phyloP scores from a whole-genome alignment of 2,329 filamentous ascomycete species.

The Fusarium compactum region DNA sequence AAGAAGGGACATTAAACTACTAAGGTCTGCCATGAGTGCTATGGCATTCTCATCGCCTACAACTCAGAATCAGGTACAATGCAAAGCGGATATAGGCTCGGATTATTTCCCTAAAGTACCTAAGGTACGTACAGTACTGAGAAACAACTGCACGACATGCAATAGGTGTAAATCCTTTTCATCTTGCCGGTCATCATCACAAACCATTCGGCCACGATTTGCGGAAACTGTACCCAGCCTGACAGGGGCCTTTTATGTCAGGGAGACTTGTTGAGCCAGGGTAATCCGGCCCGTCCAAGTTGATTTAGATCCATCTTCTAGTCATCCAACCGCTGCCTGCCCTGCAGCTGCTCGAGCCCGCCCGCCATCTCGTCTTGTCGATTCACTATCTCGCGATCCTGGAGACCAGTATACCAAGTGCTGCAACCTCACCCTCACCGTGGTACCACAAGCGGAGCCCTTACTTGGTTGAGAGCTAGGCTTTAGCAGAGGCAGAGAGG shows the following conservation, averaged over 20 bases:
- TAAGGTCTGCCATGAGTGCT: neutral
- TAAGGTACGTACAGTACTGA: neutral
- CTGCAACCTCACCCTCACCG: slow-evolving; percentile 31
- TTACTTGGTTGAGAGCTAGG: slow-evolving; percentile 7
- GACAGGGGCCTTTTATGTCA: slow-evolving; percentile 28
- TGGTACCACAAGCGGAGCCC: slow-evolving; percentile 31
- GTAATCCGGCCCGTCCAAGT: slow-evolving; percentile 39
- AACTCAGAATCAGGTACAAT: neutral
- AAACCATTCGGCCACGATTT: slow-evolving; percentile 35
- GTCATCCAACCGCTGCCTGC: slow-evolving; percentile 24
- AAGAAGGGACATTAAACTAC: slow-evolving; percentile 5
- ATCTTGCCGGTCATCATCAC: slow-evolving; percentile 28
- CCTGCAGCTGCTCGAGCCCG: slow-evolving; percentile 14
- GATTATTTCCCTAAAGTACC: neutral
- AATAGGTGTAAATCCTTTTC: slow-evolving; percentile 29
- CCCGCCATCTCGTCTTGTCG: slow-evolving; percentile 25
- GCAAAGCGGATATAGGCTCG: neutral
- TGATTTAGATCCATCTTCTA: slow-evolving; percentile 45
- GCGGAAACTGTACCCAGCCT: slow-evolving; percentile 35
- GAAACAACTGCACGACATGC: neutral
- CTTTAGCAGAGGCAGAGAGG: slow-evolving; percentile 18
- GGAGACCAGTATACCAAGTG: slow-evolving; percentile 28
- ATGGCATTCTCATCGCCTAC: neutral
- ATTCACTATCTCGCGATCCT: slow-evolving; percentile 42
- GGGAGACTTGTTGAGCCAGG: slow-evolving; percentile 30